Base-by-base conservation (phyloP, 495 filamentous ascomycete species). In the Podospora pseudoanserina region DNA sequence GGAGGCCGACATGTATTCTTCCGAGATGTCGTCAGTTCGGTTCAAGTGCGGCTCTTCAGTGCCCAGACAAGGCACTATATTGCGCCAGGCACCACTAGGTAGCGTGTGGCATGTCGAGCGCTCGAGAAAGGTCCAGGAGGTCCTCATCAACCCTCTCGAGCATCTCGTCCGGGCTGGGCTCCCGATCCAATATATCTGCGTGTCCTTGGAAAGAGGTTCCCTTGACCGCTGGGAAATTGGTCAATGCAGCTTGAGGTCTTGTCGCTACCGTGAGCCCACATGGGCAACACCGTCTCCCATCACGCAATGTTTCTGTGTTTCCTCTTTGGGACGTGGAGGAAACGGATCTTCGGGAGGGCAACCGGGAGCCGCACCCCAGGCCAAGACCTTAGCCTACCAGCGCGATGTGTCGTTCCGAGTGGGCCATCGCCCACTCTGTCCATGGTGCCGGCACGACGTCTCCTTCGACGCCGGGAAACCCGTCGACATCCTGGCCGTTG, bases 331-430 rank as follows among this genome's bases (percentile, higher is more conserved):
- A 60, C 23, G 65, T 59, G 65, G 65, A 30, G 28, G 32, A 32
- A 20, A 63, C 69, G 69, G 69, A 67, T 67, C n/a, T 67, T 70
- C 69, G 69, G 61, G 69, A 65, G 54, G 39, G 1, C 2, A 44
- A 61, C 59, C 69, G 65, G 65, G 61, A 65, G 65, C 69, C 65
- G 65, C 65, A 63, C 55, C 39, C 27, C 53, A 53, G 44, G 57
- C 65, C 65, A 70, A 70, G 65, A 23, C 15, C 69, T 70, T 67
- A 60, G 69, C 69, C 44, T 64, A 57, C 62, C 64, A 64, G 16
- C 65, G 60, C 16, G 32, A 59, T 19, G 57, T 70, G 65, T 59
- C 62, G 65, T 70, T 61, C 69, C 65, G 69, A 63, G 69, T 63
- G 69, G 65, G 63, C 53, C 69, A 54, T 62, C 53, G 16, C 44